A percentile compares a stretch with the other conserved stretches of the same genome.
These are phyloP conservation scores for Aquilaria agallochum DNA, from an alignment of 441 rosid genomes.

Conservation along the genomic window DNA sequence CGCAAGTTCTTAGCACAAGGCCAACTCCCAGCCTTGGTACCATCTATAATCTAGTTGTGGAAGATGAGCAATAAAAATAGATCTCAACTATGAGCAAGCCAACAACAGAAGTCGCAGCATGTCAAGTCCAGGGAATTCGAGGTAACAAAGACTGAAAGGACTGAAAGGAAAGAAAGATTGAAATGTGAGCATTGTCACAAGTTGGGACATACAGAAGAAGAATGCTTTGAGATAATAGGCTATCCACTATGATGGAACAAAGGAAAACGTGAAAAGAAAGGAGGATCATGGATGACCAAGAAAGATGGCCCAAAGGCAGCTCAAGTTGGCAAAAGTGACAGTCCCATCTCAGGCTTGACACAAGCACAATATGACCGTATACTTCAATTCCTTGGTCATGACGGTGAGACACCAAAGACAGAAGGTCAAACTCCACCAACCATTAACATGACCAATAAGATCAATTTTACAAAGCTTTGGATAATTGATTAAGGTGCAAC, in stretches of 20 bases:
- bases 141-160: neutral
- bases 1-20: neutral
- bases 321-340: neutral
- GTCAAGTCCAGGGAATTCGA: neutral
- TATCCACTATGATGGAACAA: neutral
- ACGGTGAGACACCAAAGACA: neutral
- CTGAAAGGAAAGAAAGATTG: neutral
- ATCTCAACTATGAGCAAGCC: neutral
- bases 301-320: neutral
- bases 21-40: neutral
- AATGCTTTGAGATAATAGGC: too few relatives aligned
- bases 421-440: neutral
- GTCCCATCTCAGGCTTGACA: neutral
- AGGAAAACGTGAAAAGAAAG: neutral
- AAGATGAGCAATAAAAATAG: neutral
- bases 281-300: neutral
- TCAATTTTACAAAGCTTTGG: neutral
- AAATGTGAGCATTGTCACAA: neutral
- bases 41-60: neutral
- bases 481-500: neutral
- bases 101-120: neutral
- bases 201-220: neutral
- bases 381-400: neutral
- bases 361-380: neutral
- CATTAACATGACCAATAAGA: neutral